A percentile compares a stretch with the other conserved stretches of the same genome.
phyloP scores from a whole-genome alignment of 2,329 filamentous ascomycete genomes.

The Coniochaeta sp. region DNA sequence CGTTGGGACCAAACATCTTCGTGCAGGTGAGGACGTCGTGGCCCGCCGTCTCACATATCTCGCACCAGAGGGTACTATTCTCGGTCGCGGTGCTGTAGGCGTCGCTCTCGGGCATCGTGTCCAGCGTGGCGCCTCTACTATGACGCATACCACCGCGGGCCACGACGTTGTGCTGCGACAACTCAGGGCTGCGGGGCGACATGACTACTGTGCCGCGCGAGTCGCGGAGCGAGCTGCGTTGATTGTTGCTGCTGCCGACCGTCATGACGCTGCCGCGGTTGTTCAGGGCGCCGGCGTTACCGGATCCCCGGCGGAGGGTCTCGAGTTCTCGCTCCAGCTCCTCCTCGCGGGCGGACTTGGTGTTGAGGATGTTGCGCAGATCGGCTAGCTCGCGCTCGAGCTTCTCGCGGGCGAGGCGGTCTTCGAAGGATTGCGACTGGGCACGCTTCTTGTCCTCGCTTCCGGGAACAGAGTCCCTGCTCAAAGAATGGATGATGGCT shows the following conservation, averaged over 20 bases:
- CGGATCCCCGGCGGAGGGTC: slow-evolving; percentile 44
- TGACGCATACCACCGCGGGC: slow-evolving; percentile 17
- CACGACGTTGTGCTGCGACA: slow-evolving; percentile 29
- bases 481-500: slow-evolving; percentile 94
- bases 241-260: slow-evolving; percentile 32
- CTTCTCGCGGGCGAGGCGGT: slow-evolving; percentile 56
- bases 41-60: slow-evolving; percentile 86
- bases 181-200: slow-evolving; percentile 44
- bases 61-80: slow-evolving; percentile 75
- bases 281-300: slow-evolving; percentile 15
- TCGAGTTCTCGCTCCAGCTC: slow-evolving; percentile 81
- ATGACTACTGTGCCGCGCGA: slow-evolving; percentile 60
- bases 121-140: slow-evolving; percentile 46
- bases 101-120: slow-evolving; percentile 66
- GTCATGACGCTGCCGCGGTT: slow-evolving; percentile 48
- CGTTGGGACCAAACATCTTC: slow-evolving; percentile 65
- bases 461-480: slow-evolving; percentile 59
- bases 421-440: slow-evolving; percentile 35
- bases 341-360: slow-evolving; percentile 68
- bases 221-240: slow-evolving; percentile 55
- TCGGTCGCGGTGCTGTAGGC: slow-evolving; percentile 65
- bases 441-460: slow-evolving; percentile 27
- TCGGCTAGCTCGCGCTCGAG: slow-evolving; percentile 77
- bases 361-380: slow-evolving; percentile 64
- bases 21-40: slow-evolving; percentile 94